Conservation (phyloP, 2,329 filamentous ascomycete genomes). For the Ceratocystis cubensis region DNA sequence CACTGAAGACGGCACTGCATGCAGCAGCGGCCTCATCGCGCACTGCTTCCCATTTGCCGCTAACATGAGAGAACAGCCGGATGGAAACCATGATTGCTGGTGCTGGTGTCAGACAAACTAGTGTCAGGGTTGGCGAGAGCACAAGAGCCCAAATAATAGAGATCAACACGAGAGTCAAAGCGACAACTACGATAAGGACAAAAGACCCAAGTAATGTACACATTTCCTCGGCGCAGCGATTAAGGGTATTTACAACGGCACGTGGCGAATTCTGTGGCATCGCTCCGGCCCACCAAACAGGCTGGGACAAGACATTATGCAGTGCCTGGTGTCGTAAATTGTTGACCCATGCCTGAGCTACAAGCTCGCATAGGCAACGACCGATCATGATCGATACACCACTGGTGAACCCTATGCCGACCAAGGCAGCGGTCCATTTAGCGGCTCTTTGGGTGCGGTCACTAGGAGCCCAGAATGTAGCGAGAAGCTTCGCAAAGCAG, state of each 20-base stretch:
- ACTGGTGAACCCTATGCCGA: constrained; percentile 55
- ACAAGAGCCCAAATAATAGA: constrained; percentile 61
- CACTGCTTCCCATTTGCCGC: constrained; percentile 57
- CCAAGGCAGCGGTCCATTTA: constrained; percentile 57
- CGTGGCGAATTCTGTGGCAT: constrained; percentile 22
- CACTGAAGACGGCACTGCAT: constrained; percentile 43
- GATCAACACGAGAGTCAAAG: constrained; percentile 53
- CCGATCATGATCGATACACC: constrained; percentile 51
- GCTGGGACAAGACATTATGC: constrained; percentile 58
- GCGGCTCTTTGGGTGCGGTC: constrained; percentile 39
- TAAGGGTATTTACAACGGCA: constrained; percentile 54
- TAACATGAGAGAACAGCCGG: constrained; percentile 51
- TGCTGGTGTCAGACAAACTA: constrained; percentile 57
- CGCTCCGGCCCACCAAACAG: constrained; percentile 64
- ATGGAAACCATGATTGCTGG: constrained; percentile 57
- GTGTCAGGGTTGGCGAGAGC: constrained; percentile 66
- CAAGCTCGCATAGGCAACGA: constrained; percentile 58
- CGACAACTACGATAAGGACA: constrained; percentile 54
- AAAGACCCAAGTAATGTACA: constrained; percentile 70
- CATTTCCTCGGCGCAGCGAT: constrained; percentile 78
- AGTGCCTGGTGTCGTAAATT: constrained; percentile 55
- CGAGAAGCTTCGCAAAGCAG: constrained; percentile 59
- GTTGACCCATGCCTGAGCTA: constrained; percentile 67
- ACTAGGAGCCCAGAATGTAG: constrained; percentile 50
- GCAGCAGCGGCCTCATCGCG: constrained; percentile 47